phyloP scores from a whole-genome alignment of 2,329 filamentous ascomycete species.

The Beauveria varroae region DNA sequence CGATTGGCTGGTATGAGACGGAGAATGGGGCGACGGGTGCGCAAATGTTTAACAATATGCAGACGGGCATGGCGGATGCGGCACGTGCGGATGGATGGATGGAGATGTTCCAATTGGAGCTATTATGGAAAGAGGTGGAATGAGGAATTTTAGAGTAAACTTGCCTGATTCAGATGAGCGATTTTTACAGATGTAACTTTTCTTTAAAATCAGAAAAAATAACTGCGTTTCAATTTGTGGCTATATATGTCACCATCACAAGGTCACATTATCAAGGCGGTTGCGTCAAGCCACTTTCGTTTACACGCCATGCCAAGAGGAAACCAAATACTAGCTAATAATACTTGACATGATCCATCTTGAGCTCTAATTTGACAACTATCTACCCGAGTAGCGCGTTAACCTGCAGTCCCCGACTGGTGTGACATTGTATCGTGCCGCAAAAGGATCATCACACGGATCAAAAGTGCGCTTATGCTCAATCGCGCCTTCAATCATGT shows the following conservation, averaged over 20 bases:
- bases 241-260: too few species aligned
- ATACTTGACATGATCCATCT: too few species aligned
- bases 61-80: conserved; percentile 22
- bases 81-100: conserved; percentile 21
- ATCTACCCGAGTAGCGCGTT: background rate
- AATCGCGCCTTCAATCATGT: conserved; percentile 8
- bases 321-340: too few species aligned
- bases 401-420: conserved; percentile 7
- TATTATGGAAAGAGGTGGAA: conserved; percentile 26
- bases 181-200: too few species aligned
- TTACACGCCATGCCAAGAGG: too few species aligned
- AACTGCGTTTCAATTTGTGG: too few species aligned
- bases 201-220: too few species aligned
- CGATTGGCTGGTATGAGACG: conserved; percentile 28
- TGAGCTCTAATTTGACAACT: too few species aligned
- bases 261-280: too few species aligned
- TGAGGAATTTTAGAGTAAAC: conserved; percentile 8
- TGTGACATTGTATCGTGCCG: conserved; percentile 10
- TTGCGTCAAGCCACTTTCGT: too few species aligned
- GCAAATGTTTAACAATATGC: conserved; percentile 26
- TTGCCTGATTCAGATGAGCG: background rate
- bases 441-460: conserved; percentile 16
- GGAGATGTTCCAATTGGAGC: conserved; percentile 19
- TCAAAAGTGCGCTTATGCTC: conserved; percentile 14
- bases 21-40: conserved; percentile 25